phyloP scores from a whole-genome alignment of 2,329 filamentous ascomycete genomes.

The Colletotrichum coccodes region DNA sequence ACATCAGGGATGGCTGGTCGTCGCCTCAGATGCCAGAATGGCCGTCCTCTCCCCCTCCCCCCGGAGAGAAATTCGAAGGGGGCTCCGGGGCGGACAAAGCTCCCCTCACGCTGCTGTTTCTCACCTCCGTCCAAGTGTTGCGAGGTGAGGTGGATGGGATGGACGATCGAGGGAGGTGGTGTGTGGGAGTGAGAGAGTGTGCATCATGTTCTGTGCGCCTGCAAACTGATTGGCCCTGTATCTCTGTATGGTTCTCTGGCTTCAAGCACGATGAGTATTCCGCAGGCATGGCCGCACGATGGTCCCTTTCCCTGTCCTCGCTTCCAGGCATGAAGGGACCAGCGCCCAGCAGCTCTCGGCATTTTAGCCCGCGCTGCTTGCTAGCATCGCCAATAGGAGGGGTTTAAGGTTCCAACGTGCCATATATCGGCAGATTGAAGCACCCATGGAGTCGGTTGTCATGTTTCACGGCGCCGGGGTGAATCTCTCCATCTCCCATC shows the following conservation, averaged over 20 bases:
- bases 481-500: neutral
- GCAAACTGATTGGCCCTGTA: neutral
- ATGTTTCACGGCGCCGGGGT: constrained; percentile 19
- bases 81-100: constrained; percentile 8
- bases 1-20: constrained; percentile 25
- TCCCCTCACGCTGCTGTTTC: neutral
- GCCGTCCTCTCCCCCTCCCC: neutral
- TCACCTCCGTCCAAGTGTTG: neutral
- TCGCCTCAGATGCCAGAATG: neutral
- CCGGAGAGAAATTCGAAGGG: neutral
- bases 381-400: neutral
- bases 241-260: neutral
- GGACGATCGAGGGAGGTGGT: neutral
- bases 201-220: neutral
- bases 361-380: neutral
- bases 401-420: constrained; percentile 11
- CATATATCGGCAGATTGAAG: neutral
- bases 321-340: neutral
- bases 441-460: constrained; percentile 15
- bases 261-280: neutral
- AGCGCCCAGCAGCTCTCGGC: neutral
- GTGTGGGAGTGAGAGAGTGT: neutral
- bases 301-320: neutral
- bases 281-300: neutral
- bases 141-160: constrained; percentile 9